These are phyloP conservation scores for Prunella vulgaris DNA, from an alignment of 257 asterid species.

Conservation along the genomic window DNA sequence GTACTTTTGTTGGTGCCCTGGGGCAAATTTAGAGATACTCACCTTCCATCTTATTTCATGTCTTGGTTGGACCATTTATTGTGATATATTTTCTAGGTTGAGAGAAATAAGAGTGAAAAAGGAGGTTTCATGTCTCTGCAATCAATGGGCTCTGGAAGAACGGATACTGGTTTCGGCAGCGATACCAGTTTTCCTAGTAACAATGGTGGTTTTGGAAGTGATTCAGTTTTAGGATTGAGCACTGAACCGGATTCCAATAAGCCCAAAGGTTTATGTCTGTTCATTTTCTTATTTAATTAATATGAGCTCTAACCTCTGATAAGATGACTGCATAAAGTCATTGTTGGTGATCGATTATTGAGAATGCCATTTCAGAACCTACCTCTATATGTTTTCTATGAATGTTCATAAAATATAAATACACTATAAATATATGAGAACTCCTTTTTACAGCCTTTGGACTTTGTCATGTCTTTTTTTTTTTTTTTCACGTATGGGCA, in stretches of 20 bases:
- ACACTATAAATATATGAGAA: not conserved
- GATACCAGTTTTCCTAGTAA: slow-evolving; percentile 47
- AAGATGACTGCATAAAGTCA: not conserved
- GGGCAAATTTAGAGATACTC: slow-evolving; percentile 7
- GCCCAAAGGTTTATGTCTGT: slow-evolving; percentile 51
- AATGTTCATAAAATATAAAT: not conserved
- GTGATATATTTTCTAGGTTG: slow-evolving; percentile 43
- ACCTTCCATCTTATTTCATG: slow-evolving; percentile 18
- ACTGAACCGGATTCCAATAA: slow-evolving; percentile 70
- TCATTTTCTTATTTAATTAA: not conserved
- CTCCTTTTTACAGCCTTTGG: not conserved
- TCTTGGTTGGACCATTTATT: slow-evolving; percentile 13
- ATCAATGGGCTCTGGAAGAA: slow-evolving; percentile 78
- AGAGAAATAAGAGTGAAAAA: slow-evolving; percentile 69
- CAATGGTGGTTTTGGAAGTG: slow-evolving; percentile 61
- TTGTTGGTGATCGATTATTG: not conserved
- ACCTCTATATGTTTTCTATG: not conserved
- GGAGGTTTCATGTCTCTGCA: slow-evolving; percentile 65
- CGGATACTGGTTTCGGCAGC: slow-evolving; percentile 67
- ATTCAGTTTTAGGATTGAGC: slow-evolving; percentile 54
- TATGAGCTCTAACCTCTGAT: not conserved
- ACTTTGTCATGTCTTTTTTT: not conserved
- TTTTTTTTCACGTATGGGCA: not conserved
- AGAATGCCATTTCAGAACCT: not conserved
- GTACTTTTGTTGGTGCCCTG: slow-evolving; percentile 27